Base-by-base conservation (phyloP, 148 eudicot genomes). In the Vaccinium darrowii region DNA sequence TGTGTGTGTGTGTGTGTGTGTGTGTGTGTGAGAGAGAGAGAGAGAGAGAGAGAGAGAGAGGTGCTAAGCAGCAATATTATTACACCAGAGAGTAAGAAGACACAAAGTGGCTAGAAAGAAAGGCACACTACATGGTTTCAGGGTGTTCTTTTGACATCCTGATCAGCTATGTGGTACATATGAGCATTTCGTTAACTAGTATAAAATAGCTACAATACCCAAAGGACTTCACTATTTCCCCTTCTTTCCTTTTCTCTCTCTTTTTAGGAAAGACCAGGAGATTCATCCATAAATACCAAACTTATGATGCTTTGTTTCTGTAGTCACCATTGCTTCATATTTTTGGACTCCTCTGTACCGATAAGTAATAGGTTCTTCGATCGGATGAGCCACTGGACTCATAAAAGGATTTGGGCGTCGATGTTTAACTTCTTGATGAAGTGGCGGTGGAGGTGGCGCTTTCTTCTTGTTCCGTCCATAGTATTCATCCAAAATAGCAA, bases 11-110 rank as follows among this genome's bases (percentile, higher is more conserved):
- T 67, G 7, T 3, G 36, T 0, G 67, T 0, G 69, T 4, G 67
- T 0, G 67, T 1, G 67, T 7, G 67, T 11, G 73, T 10, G 73
- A 23, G 73, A 67, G 73, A 67, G 71, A 63, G 71, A 63, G 71
- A 63, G 71, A 65, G 72, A n/a, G 72, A 65, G 30, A 65, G 72
- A 67, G 73, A 23, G 73, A 23, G 73, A 67, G 73, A 67, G 72
- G 16, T 25, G 25, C 15, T 67, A 12, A 25, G 16, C 39, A 67
- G 36, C 25, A 25, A 67, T 67, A 27, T 67, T 62, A 21, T 13
- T 25, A 4, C 14, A 67, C 25, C 36, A 0, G 0, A 53, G 57
- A 0, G 39, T 12, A 25, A 4, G 39, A 27, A 5, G 36, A 69
- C 36, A 63, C 39, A 25, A 1, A 69, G 36, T 11, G 30, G 12